These are phyloP conservation scores for Euphrasia confusa DNA, from an alignment of 257 asterid species.

Conservation along the genomic window DNA sequence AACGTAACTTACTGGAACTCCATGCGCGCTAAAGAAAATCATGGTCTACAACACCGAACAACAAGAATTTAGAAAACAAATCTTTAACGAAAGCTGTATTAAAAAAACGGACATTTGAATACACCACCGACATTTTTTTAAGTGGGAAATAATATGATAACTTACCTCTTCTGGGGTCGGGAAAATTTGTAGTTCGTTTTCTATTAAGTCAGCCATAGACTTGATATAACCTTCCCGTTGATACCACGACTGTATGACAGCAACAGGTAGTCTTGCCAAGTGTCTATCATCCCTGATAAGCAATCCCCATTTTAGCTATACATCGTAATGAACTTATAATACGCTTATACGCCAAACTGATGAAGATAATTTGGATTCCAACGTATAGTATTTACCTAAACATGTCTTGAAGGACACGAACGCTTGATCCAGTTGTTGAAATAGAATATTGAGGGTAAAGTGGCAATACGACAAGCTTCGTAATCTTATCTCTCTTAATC, in stretches of 20 bases:
- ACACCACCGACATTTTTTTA: neutral
- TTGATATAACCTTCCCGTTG: slow-evolving; percentile 80
- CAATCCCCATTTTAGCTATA: slow-evolving; percentile 6
- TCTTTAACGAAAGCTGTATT: too few relatives aligned
- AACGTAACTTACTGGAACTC: slow-evolving; percentile 91
- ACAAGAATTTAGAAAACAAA: neutral
- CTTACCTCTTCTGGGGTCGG: slow-evolving; percentile 63
- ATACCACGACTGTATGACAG: slow-evolving; percentile 91
- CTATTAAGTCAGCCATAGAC: slow-evolving; percentile 91
- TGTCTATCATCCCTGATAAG: slow-evolving; percentile 52
- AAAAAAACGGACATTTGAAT: neutral
- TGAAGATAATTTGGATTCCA: slow-evolving; percentile 4
- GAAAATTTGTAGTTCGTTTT: slow-evolving; percentile 61
- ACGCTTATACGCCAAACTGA: slow-evolving; percentile 2
- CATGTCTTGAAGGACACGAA: slow-evolving; percentile 77
- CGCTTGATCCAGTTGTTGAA: slow-evolving; percentile 94
- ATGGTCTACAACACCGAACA: slow-evolving; percentile 44
- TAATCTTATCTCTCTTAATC: slow-evolving; percentile 82
- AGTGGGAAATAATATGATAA: neutral
- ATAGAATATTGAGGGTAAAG: slow-evolving; percentile 94
- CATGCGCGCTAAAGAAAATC: slow-evolving; percentile 96
- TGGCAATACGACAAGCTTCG: slow-evolving; percentile 85
- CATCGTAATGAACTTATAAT: neutral
- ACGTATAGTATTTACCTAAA: slow-evolving; percentile 39
- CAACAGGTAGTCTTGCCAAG: slow-evolving; percentile 72